These are phyloP conservation scores for Umbilicaria muhlenbergii DNA, from an alignment of 495 filamentous ascomycete species.

Conservation along the genomic window DNA sequence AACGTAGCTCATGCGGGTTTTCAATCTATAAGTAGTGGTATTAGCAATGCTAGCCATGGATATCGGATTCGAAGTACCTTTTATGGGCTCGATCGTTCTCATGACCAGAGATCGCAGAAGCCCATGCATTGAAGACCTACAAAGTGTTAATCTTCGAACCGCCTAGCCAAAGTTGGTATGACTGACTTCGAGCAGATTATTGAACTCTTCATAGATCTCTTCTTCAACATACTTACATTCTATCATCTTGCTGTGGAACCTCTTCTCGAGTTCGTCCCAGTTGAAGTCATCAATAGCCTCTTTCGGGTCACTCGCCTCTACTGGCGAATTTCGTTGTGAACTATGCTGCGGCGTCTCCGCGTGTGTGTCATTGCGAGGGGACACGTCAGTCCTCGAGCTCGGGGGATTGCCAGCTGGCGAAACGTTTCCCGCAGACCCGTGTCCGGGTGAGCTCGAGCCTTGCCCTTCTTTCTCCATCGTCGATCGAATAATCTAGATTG, in stretches of 20 bases:
- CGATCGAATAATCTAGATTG: no score
- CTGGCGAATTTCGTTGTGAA: no score
- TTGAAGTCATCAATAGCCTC: conserved; percentile 30
- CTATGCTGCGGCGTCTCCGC: no score
- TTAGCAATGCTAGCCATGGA: background rate
- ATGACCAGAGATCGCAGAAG: conserved; percentile 41
- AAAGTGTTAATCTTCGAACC: conserved; percentile 6
- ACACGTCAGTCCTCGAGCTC: no score
- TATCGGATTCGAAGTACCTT: conserved; percentile 25
- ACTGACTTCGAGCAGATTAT: conserved; percentile 43
- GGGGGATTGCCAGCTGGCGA: no score
- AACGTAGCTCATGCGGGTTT: conserved; percentile 61
- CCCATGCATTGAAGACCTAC: conserved; percentile 60
- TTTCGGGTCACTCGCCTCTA: background rate
- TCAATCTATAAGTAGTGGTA: conserved; percentile 33
- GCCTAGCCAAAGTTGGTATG: background rate
- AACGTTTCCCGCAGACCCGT: no score
- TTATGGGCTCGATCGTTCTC: conserved; percentile 59
- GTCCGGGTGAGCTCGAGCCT: no score
- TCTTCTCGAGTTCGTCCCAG: conserved; percentile 52
- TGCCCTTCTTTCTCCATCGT: no score
- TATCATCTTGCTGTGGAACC: conserved; percentile 43
- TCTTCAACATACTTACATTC: conserved; percentile 44
- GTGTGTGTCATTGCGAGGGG: no score
- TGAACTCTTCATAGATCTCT: conserved; percentile 44